These are phyloP conservation scores for Colletotrichum orbiculare DNA, from an alignment of 2,329 filamentous ascomycete species.

Conservation along the genomic window DNA sequence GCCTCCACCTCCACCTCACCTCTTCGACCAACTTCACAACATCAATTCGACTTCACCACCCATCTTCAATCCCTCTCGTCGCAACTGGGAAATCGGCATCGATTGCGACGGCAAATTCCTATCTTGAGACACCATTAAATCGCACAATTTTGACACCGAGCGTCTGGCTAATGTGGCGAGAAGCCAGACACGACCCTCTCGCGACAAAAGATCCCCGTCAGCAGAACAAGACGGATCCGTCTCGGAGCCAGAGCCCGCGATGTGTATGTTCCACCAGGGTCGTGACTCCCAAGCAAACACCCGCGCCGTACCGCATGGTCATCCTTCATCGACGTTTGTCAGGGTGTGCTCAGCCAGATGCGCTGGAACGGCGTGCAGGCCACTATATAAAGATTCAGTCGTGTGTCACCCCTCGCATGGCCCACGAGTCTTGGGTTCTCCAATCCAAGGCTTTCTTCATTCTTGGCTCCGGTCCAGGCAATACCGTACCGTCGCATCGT, in stretches of 20 bases:
- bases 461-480: slow-evolving; percentile 28
- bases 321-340: slow-evolving; percentile 5
- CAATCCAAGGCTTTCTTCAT: slow-evolving; percentile 5
- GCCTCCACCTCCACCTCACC: not conserved
- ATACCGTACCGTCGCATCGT: slow-evolving; percentile 28
- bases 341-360: not conserved
- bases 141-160: too few relatives aligned
- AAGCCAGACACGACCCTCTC: not conserved
- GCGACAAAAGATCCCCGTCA: slow-evolving; percentile 11
- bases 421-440: slow-evolving; percentile 4
- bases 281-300: not conserved
- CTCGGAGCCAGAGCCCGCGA: slow-evolving; percentile 23
- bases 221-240: slow-evolving; percentile 8
- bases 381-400: too few relatives aligned
- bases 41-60: not conserved
- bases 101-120: too few relatives aligned
- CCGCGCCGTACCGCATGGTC: slow-evolving; percentile 3
- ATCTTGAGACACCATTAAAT: too few relatives aligned
- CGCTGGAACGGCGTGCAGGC: too few relatives aligned
- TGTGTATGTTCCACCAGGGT: too few relatives aligned
- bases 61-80: too few relatives aligned
- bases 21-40: not conserved
- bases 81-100: too few relatives aligned
- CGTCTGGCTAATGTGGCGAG: too few relatives aligned
- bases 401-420: slow-evolving; percentile 11